Base-by-base conservation (phyloP, 2,329 filamentous ascomycete species). In the Penicillium sp. region DNA sequence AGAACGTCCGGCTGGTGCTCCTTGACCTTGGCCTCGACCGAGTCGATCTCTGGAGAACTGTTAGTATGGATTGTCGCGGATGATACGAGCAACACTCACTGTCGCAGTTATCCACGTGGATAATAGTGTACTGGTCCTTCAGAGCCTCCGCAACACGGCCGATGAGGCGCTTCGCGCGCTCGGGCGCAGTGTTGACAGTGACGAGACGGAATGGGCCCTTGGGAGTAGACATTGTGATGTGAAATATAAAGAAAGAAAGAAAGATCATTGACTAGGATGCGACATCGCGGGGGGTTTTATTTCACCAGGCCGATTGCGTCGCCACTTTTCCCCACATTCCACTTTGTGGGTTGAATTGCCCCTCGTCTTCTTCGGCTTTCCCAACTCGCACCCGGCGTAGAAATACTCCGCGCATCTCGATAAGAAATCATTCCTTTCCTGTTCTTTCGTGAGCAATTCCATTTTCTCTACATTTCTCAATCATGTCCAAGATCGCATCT, bases 131-230 rank as follows among this genome's bases (percentile, higher is more conserved):
- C 42, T 78, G 78, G 59, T 89, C 87, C 72, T 87, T 88, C 35
- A 91, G 75, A 13, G 82, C 83, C 59, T 89, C 85, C 12, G 84
- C 81, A 40, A 91, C 75, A 0, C 85, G 82, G 12, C 88, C 88
- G 68, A 89, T 85, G 37, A 91, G 76, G 8, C 80, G 77, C 76
- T 86, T 85, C 37, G 88, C 89, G 59, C 88, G 81, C 65, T 89
- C 88, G 0, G 88, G 88, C 1, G 84, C 86, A 1, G 84, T 89
- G 77, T 90, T 91, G 66, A 91, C 87, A 1, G 87, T 91, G 33
- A 90, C 84, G 13, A 91, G 83, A 68, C 81, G 84, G 77, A 83
- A 90, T 3, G 86, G 86, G 19, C 86, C 86, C 66, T 82, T 81
- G 15, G 83, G 79, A 60, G 74, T 65, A 64, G 71, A 67, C 71